Percentiles rank a stretch among this genome's conserved stretches.
Conservation (phyloP, 495 filamentous ascomycete species). For the Aspergillus diversus region DNA sequence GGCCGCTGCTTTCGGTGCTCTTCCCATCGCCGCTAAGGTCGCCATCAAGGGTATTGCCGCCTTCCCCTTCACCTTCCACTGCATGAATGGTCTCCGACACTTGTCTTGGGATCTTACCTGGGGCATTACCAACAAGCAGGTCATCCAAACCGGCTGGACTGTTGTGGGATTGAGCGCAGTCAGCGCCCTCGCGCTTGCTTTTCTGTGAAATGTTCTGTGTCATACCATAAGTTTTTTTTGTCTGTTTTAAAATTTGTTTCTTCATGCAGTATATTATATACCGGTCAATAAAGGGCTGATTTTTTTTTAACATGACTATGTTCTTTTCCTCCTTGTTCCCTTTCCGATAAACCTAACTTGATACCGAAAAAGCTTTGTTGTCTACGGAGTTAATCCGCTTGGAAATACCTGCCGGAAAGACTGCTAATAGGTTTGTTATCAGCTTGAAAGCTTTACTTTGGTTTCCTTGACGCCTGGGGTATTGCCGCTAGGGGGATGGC, state of each 20-base stretch:
- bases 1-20: constrained; percentile 74
- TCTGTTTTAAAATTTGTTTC: constrained; percentile 25
- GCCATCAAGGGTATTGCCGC: constrained; percentile 72
- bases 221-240: constrained; percentile 41
- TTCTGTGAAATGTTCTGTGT: constrained; percentile 50
- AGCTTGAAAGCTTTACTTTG: too few relatives aligned
- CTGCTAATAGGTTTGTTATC: too few relatives aligned
- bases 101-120: constrained; percentile 80
- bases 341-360: background rate
- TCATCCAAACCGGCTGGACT: constrained; percentile 75
- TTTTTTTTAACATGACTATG: constrained; percentile 12
- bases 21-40: constrained; percentile 71
- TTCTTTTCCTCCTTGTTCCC: constrained; percentile 12
- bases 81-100: constrained; percentile 86
- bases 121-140: constrained; percentile 68
- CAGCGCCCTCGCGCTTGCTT: constrained; percentile 63
- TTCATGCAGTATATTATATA: constrained; percentile 32
- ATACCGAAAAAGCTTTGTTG: background rate
- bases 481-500: too few relatives aligned
- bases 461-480: too few relatives aligned
- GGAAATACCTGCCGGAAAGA: too few relatives aligned
- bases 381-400: too few relatives aligned
- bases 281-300: constrained; percentile 27
- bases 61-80: constrained; percentile 87
- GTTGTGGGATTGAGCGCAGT: constrained; percentile 70